These are phyloP conservation scores for Debaryomyces tyrocola DNA, from an alignment of 805 yeast genomes.

Conservation along the genomic window DNA sequence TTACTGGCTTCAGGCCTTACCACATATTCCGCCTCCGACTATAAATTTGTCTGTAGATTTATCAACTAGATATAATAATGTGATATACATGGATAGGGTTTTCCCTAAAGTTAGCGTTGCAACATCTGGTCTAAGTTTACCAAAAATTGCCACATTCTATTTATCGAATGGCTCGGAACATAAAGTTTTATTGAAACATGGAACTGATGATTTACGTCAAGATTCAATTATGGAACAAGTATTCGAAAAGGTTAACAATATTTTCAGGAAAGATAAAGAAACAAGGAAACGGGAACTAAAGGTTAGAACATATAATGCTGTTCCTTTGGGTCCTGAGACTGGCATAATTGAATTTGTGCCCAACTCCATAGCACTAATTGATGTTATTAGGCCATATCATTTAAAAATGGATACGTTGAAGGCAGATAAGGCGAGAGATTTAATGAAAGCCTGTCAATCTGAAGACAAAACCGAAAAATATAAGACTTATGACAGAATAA, in stretches of 20 bases:
- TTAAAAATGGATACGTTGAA: constrained; percentile 42
- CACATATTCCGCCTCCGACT: constrained; percentile 70
- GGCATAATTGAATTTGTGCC: constrained; percentile 92
- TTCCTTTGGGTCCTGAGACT: constrained; percentile 83
- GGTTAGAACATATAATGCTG: constrained; percentile 82
- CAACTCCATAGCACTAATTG: constrained; percentile 69
- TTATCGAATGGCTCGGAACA: constrained; percentile 60
- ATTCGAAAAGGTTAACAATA: constrained; percentile 76
- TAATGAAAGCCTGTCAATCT: constrained; percentile 60
- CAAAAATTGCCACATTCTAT: constrained; percentile 66
- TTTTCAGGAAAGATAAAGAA: constrained; percentile 55
- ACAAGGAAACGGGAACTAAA: constrained; percentile 57
- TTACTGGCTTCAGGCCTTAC: constrained; percentile 54
- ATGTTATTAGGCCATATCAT: constrained; percentile 68
- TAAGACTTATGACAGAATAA: constrained; percentile 47
- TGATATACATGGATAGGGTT: constrained; percentile 50
- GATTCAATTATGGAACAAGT: constrained; percentile 98
- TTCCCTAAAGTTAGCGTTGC: constrained; percentile 59
- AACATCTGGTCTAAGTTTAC: constrained; percentile 79
- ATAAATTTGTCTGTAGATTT: constrained; percentile 40
- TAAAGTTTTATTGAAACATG: constrained; percentile 72
- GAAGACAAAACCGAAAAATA: constrained; percentile 44
- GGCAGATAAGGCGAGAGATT: constrained; percentile 57
- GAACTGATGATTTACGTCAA: constrained; percentile 89
- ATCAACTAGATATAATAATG: constrained; percentile 41